phyloP scores from a whole-genome alignment of 2,329 filamentous ascomycete genomes.

The Arthrobotrys musiformis region DNA sequence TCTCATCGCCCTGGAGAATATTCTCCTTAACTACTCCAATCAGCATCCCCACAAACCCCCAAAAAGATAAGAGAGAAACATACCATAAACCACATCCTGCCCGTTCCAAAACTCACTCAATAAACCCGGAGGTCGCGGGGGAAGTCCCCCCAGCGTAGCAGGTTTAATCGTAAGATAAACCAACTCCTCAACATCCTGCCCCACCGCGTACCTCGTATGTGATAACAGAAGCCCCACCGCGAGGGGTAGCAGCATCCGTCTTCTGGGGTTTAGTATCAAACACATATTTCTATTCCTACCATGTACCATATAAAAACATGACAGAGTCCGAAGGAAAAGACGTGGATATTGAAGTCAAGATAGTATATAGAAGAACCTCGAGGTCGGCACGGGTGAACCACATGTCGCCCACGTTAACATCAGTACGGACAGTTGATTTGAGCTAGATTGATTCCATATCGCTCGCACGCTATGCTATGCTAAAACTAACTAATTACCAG shows the following conservation, averaged over 20 bases:
- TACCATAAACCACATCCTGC: slow-evolving; percentile 25
- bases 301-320: background rate
- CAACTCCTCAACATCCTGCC: slow-evolving; percentile 11
- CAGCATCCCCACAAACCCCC: too few relatives aligned
- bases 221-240: background rate
- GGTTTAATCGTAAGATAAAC: slow-evolving; percentile 5
- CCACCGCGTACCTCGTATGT: background rate
- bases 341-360: background rate
- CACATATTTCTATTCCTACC: slow-evolving; percentile 2
- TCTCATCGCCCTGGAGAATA: background rate
- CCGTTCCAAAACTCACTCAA: background rate
- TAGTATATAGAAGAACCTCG: background rate
- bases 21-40: slow-evolving; percentile 26
- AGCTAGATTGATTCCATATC: slow-evolving; percentile 5
- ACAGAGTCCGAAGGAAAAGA: background rate
- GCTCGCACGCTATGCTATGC: background rate
- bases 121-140: background rate
- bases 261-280: slow-evolving; percentile 4
- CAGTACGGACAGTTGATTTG: background rate
- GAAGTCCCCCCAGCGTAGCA: background rate
- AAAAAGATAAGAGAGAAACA: background rate
- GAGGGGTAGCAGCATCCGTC: background rate
- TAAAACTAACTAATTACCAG: background rate
- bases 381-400: background rate
- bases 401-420: background rate